Evolutionary conservation across 2,329 filamentous ascomycete species (phyloP).

Genomic region (Colletotrichum orbiculare): DNA sequence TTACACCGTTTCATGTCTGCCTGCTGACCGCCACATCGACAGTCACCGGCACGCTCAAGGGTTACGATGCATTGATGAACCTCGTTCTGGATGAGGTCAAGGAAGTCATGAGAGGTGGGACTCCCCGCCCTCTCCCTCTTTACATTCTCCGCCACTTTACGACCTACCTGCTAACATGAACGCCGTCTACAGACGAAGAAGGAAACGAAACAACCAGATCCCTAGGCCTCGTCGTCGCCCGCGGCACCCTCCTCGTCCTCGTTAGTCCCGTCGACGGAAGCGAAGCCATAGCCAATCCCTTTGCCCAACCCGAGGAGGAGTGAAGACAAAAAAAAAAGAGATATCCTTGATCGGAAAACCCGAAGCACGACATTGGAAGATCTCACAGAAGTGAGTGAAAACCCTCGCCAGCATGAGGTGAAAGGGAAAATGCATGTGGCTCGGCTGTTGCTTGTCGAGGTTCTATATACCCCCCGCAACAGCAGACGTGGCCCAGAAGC

Average conservation of each 20-base stretch:
- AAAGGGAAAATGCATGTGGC: too few species aligned
- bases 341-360: too few species aligned
- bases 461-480: too few species aligned
- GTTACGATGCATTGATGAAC: conserved; percentile 98
- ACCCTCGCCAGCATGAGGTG: too few species aligned
- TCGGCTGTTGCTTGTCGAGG: too few species aligned
- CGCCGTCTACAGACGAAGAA: conserved; percentile 77
- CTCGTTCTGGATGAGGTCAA: conserved; percentile 94
- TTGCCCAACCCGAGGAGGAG: conserved; percentile 78
- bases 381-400: too few species aligned
- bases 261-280: conserved; percentile 94
- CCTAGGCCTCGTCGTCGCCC: conserved; percentile 87
- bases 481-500: too few species aligned
- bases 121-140: not conserved
- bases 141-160: conserved; percentile 4
- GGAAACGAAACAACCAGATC: conserved; percentile 86
- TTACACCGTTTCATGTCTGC: not conserved
- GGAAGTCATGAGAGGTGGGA: conserved; percentile 85
- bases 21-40: conserved; percentile 21
- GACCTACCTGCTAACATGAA: conserved; percentile 30
- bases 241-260: conserved; percentile 91
- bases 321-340: conserved; percentile 43
- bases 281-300: conserved; percentile 96
- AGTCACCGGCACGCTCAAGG: conserved; percentile 92
- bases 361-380: too few species aligned